Evolutionary conservation across 2,329 filamentous ascomycete species (phyloP).

Genomic region (Albophoma yamanashiensis): DNA sequence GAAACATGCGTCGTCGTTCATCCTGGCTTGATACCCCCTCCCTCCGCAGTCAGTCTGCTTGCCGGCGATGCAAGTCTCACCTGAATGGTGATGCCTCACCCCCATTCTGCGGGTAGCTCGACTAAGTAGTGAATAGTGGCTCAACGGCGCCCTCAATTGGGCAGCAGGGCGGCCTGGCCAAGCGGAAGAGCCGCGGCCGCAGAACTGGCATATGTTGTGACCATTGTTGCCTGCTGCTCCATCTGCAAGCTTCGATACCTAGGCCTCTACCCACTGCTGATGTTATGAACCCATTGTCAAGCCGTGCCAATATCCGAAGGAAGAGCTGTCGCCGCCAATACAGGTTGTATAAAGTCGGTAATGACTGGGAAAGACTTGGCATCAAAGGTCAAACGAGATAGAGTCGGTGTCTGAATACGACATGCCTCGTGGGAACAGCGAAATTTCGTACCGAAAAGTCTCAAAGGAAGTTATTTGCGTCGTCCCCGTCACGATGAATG

Average conservation of each 20-base stretch:
- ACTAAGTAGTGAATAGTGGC: neutral
- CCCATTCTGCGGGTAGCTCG: neutral
- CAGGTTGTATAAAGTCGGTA: neutral
- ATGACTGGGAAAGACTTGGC: neutral
- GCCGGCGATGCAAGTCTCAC: neutral
- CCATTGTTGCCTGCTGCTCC: slow-evolving; percentile 7
- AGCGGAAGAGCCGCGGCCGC: slow-evolving; percentile 2
- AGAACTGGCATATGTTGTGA: slow-evolving; percentile 7
- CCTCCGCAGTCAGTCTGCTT: neutral
- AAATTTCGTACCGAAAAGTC: too few relatives aligned
- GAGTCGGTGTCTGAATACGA: neutral
- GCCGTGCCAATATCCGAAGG: neutral
- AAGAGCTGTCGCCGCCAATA: neutral
- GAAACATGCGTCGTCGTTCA: slow-evolving; percentile 7
- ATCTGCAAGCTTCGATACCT: slow-evolving; percentile 8
- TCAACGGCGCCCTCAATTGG: neutral
- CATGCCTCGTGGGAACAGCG: neutral
- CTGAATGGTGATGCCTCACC: neutral
- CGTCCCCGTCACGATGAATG: neutral
- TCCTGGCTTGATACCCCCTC: neutral
- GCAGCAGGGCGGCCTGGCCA: neutral
- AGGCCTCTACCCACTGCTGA: neutral
- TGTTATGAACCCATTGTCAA: neutral
- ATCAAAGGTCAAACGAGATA: too few relatives aligned
- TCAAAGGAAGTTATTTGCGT: neutral